A percentile compares a stretch with the other conserved stretches of the same genome.
phyloP scores from a whole-genome alignment of 1,284 basidiomycete species.

The Fomes fomentarius region DNA sequence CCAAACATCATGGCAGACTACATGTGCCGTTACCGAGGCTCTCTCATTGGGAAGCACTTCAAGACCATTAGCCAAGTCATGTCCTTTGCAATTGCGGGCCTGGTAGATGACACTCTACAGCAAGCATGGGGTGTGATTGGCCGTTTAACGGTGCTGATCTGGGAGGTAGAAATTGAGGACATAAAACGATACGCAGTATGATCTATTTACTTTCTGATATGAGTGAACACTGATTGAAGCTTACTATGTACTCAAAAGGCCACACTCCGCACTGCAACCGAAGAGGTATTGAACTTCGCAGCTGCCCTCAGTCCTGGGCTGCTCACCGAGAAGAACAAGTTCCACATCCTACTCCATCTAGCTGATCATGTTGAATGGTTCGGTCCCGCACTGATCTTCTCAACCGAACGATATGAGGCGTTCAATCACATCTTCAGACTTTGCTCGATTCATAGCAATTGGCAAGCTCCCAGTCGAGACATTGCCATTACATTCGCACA shows the following conservation, averaged over 20 bases:
- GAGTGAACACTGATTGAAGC: too few species aligned
- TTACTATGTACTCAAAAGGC: not conserved
- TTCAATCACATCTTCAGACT: conserved; percentile 27
- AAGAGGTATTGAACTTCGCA: conserved; percentile 16
- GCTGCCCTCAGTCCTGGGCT: conserved; percentile 14
- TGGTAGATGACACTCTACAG: conserved; percentile 25
- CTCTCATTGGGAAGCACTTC: conserved; percentile 37
- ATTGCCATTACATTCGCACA: conserved; percentile 16
- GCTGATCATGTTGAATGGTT: conserved; percentile 16
- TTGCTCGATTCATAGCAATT: conserved; percentile 25
- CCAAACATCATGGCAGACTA: conserved; percentile 26
- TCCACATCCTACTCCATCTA: conserved; percentile 24
- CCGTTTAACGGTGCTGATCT: conserved; percentile 29
- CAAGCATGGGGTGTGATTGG: conserved; percentile 31
- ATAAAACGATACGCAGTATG: conserved; percentile 28
- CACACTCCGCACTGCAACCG: conserved; percentile 13
- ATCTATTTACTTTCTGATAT: not conserved
- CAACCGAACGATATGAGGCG: conserved; percentile 27
- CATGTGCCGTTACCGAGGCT: conserved; percentile 29
- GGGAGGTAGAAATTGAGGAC: conserved; percentile 32
- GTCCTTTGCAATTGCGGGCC: conserved; percentile 30
- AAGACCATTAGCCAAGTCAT: conserved; percentile 35
- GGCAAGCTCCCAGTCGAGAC: conserved; percentile 27
- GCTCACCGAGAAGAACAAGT: conserved; percentile 19
- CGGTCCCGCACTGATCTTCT: conserved; percentile 24